These are phyloP conservation scores for Puccinellia tenuiflora DNA, from an alignment of 176 grass and related monocot species.

Conservation along the genomic window DNA sequence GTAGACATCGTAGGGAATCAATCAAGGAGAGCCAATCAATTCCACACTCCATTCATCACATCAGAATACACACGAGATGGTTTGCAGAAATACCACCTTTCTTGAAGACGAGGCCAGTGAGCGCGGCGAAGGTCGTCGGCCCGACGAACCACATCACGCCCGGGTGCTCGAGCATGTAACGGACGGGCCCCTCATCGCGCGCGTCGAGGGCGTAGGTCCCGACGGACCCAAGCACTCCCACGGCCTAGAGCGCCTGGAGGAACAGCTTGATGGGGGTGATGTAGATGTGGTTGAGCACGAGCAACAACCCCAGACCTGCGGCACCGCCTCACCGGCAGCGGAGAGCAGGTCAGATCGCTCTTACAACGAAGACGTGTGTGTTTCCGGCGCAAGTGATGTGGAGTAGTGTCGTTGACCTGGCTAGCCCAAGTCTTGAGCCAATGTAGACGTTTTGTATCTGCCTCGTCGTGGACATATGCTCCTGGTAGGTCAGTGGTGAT, in stretches of 20 bases:
- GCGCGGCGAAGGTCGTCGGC: slow-evolving; percentile 68
- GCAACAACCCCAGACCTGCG: slow-evolving; percentile 60
- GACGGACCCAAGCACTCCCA: slow-evolving; percentile 56
- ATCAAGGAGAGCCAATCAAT: not conserved
- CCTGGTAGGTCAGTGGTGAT: too few relatives aligned
- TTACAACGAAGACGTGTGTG: too few relatives aligned
- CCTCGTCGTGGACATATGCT: too few relatives aligned
- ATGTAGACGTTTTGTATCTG: too few relatives aligned
- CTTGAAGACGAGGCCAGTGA: slow-evolving; percentile 84
- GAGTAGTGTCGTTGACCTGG: too few relatives aligned
- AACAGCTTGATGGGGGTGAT: slow-evolving; percentile 72
- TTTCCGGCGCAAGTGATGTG: too few relatives aligned
- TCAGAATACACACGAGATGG: too few relatives aligned
- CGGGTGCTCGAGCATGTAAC: slow-evolving; percentile 55
- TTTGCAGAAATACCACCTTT: slow-evolving; percentile 48
- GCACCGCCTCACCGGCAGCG: slow-evolving; percentile 52
- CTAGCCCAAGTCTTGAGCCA: too few relatives aligned
- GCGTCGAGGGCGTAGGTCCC: slow-evolving; percentile 45
- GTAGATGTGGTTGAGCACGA: slow-evolving; percentile 81
- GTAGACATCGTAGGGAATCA: not conserved
- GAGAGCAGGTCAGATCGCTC: slow-evolving; percentile 59
- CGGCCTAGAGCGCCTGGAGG: slow-evolving; percentile 61
- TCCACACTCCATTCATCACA: not conserved
- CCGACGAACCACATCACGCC: slow-evolving; percentile 54
- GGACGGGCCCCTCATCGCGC: slow-evolving; percentile 44